Base-by-base conservation (phyloP, 495 filamentous ascomycete genomes). In the Pyrenopolyporus hunteri region DNA sequence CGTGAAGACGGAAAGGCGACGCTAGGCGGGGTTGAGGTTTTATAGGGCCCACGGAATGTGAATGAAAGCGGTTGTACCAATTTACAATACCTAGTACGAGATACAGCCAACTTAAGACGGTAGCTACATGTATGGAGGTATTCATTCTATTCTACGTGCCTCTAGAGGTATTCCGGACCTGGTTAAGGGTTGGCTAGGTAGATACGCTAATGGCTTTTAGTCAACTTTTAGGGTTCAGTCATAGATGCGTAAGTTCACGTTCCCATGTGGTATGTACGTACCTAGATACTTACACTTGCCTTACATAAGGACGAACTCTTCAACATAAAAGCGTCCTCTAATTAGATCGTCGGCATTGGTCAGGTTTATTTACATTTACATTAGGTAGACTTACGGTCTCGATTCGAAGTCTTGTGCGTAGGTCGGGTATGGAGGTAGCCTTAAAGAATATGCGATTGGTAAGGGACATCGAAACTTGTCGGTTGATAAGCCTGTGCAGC, bases 31-130 rank as follows among this genome's bases (percentile, higher is more conserved):
- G 8, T 25, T 19, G 4, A 26, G 45, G 29, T 62, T 56, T 49
- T 35, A 45, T 25, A 36, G 13, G 40, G 13, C 26, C 32, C 4
- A 40, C 51, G 48, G 48, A 54, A 59, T 63, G 48, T 31, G 28
- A 39, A 59, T 52, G 58, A 59, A 67, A 63, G 58, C 64, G 53
- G 64, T 44, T 46, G n/a, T n/a, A n/a, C n/a, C n/a, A n/a, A n/a
- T 17, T 17, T 25, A 9, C 10, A 22, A 25, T 10, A 36, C 39
- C 29, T n/a, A n/a, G n/a, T n/a, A n/a, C n/a, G n/a, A n/a, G n/a
- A n/a, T n/a, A n/a, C n/a, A n/a, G n/a, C n/a, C n/a, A n/a, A n/a
- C n/a, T n/a, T n/a, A n/a, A n/a, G n/a, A n/a, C n/a, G n/a, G n/a
- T n/a, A n/a, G n/a, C n/a, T n/a, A n/a, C n/a, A n/a, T n/a, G n/a